Conservation (phyloP, 2,329 filamentous ascomycete genomes). For the Colletotrichum noveboracense region DNA sequence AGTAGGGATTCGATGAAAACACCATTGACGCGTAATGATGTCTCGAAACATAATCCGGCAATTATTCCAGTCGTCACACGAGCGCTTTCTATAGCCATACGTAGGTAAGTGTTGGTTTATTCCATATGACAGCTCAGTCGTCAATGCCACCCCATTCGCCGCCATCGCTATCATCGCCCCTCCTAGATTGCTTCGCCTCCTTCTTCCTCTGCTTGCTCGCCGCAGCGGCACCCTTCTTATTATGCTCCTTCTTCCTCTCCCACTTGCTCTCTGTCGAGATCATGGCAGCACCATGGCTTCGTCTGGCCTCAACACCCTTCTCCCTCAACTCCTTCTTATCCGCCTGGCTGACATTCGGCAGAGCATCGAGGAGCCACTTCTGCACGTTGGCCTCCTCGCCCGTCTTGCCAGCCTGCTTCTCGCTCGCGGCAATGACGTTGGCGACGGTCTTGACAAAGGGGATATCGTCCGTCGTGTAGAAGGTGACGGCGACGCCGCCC, state of each 20-base stretch:
- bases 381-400: conserved; percentile 67
- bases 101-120: background rate
- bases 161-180: conserved; percentile 32
- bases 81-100: accelerated
- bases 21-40: accelerated
- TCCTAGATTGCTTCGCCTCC: conserved; percentile 27
- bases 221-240: conserved; percentile 65
- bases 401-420: conserved; percentile 68
- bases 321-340: conserved; percentile 84
- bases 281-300: conserved; percentile 54
- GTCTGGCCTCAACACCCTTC: conserved; percentile 77
- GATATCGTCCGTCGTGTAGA: conserved; percentile 95
- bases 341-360: conserved; percentile 84
- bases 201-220: conserved; percentile 63
- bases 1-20: background rate
- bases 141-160: conserved; percentile 56
- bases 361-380: conserved; percentile 85
- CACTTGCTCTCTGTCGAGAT: conserved; percentile 87
- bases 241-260: conserved; percentile 73
- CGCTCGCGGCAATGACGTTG: conserved; percentile 86
- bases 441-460: conserved; percentile 88
- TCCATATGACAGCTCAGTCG: conserved; percentile 32
- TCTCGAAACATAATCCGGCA: background rate
- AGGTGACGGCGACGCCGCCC: conserved; percentile 88
- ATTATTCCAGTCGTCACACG: background rate